A percentile compares a stretch with the other conserved stretches of the same genome.
These are phyloP conservation scores for Vitis hybrid DNA, from an alignment of 177 flowering plant genomes.

Conservation along the genomic window DNA sequence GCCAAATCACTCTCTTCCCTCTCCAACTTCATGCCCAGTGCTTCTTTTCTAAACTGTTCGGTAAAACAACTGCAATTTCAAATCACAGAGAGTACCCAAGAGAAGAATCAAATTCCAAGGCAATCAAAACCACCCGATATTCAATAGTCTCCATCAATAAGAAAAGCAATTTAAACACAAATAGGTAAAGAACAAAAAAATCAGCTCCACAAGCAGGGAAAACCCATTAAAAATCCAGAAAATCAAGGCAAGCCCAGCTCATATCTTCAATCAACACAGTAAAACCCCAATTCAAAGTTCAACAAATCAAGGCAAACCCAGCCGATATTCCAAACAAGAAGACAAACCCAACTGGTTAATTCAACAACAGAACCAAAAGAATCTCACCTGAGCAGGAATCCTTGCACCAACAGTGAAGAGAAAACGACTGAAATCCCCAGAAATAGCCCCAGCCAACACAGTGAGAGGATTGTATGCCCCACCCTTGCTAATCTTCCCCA, in stretches of 20 bases:
- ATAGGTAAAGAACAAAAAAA: background rate
- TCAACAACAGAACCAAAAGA: background rate
- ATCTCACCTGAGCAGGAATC: constrained; percentile 82
- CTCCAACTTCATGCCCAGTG: no score
- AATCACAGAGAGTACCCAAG: background rate
- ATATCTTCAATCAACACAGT: background rate
- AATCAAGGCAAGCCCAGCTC: background rate
- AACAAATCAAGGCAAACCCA: background rate
- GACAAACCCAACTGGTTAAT: background rate
- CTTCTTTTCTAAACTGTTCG: no score
- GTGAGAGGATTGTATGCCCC: constrained; percentile 84
- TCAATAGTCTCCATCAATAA: no score
- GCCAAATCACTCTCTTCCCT: no score
- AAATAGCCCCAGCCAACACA: constrained; percentile 54
- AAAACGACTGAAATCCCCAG: constrained; percentile 62
- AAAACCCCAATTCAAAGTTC: background rate
- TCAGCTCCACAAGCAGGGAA: background rate
- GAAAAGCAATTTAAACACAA: background rate
- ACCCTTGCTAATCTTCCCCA: constrained; percentile 58
- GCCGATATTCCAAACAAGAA: background rate
- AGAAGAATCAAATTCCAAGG: background rate
- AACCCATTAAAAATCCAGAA: background rate
- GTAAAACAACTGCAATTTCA: no score
- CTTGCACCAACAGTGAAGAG: constrained; percentile 64
- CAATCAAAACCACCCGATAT: no score